Evolutionary conservation across 2,329 filamentous ascomycete genomes (phyloP).

Genomic region (Botryotinia calthae): DNA sequence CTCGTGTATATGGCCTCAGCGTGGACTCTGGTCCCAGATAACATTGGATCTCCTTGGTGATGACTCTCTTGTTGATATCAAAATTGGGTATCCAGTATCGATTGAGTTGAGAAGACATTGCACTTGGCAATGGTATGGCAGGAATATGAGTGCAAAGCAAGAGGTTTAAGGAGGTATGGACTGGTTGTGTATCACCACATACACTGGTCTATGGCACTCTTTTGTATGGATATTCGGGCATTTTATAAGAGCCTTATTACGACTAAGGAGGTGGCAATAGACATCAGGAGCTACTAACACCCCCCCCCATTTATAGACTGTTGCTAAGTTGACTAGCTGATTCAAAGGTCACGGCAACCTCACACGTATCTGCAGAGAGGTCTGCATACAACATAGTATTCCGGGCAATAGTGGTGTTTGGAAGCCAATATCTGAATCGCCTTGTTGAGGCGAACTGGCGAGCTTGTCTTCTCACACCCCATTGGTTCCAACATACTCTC

Average conservation of each 20-base stretch:
- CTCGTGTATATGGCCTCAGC: conserved; percentile 54
- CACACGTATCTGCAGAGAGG: conserved; percentile 15
- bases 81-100: conserved; percentile 60
- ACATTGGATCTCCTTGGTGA: conserved; percentile 56
- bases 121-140: conserved; percentile 29
- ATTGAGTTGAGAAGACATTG: conserved; percentile 46
- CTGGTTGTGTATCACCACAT: conserved; percentile 12
- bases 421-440: conserved; percentile 18
- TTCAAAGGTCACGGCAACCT: conserved; percentile 1
- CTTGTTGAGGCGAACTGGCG: conserved; percentile 20
- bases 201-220: not conserved
- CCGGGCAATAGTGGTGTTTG: conserved; percentile 10
- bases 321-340: conserved; percentile 6
- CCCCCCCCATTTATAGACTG: not conserved
- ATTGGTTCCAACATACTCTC: conserved; percentile 13
- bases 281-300: not conserved
- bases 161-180: conserved; percentile 22
- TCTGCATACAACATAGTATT: conserved; percentile 8
- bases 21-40: conserved; percentile 58
- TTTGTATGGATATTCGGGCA: conserved; percentile 6
- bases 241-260: conserved; percentile 9
- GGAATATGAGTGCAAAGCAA: not conserved
- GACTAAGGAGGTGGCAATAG: conserved; percentile 8
- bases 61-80: conserved; percentile 60
- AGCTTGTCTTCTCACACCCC: not conserved